phyloP scores from a whole-genome alignment of 208 protist genomes.

The Leishmania martiniquensis region DNA sequence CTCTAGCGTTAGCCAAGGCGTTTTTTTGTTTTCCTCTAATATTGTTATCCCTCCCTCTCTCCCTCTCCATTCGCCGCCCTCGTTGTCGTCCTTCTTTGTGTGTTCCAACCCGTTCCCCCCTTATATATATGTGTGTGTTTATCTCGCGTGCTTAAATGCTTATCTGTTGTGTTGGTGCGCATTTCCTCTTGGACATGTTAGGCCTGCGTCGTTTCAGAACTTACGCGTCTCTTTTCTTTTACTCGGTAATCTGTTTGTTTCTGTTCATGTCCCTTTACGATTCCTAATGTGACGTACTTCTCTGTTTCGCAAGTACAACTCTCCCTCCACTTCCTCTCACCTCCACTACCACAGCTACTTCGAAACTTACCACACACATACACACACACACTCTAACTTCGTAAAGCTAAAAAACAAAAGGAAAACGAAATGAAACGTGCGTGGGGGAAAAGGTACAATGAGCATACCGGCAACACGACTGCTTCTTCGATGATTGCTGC shows the following conservation, averaged over 20 bases:
- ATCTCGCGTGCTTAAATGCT: background rate
- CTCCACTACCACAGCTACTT: background rate
- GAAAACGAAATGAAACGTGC: background rate
- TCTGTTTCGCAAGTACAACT: background rate
- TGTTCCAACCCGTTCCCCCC: too few relatives aligned
- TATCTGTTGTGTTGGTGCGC: background rate
- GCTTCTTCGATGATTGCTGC: background rate
- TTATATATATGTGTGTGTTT: background rate
- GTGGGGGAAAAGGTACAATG: background rate
- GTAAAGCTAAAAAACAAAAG: background rate
- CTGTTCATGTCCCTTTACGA: background rate
- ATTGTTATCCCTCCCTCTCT: background rate
- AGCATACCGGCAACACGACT: background rate
- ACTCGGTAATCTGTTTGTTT: background rate
- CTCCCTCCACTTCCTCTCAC: background rate
- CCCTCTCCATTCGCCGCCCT: background rate
- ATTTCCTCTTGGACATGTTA: background rate
- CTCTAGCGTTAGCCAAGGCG: background rate
- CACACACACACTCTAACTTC: background rate
- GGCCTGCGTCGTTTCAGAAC: background rate
- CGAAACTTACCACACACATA: background rate
- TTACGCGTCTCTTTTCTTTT: background rate
- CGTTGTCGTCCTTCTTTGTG: background rate
- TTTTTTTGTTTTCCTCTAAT: background rate
- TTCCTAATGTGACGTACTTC: background rate